Conservation (phyloP, 2,329 filamentous ascomycete genomes). For the Seiridium unicorne region DNA sequence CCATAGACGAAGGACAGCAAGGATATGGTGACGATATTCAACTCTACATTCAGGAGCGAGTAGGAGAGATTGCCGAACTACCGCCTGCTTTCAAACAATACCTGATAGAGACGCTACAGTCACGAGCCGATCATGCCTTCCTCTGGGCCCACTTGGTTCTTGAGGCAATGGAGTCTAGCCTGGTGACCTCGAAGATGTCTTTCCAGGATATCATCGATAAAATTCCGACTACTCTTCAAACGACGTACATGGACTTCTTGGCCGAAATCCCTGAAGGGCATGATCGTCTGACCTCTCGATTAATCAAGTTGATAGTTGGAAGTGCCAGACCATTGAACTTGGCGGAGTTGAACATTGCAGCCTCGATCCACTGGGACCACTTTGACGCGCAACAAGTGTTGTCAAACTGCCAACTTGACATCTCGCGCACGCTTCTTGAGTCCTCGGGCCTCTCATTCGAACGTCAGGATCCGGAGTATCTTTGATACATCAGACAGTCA, state of each 20-base stretch:
- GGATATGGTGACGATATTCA: conserved; percentile 27
- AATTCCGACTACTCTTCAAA: conserved; percentile 27
- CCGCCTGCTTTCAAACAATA: conserved; percentile 21
- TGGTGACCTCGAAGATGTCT: conserved; percentile 20
- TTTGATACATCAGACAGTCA: conserved; percentile 34
- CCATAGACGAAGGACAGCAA: conserved; percentile 18
- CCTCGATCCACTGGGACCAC: conserved; percentile 24
- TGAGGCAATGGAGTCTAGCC: conserved; percentile 26
- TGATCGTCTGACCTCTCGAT: conserved; percentile 20
- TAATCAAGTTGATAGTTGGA: conserved; percentile 31
- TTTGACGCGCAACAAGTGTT: conserved; percentile 18
- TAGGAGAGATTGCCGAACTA: conserved; percentile 28
- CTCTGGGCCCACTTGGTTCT: conserved; percentile 37
- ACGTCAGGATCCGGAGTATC: conserved; percentile 28
- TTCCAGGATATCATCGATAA: conserved; percentile 27
- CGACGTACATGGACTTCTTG: conserved; percentile 29
- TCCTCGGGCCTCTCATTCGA: conserved; percentile 30
- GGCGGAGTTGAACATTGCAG: conserved; percentile 31
- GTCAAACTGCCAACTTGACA: conserved; percentile 23
- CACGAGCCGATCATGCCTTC: conserved; percentile 33
- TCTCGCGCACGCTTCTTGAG: conserved; percentile 26
- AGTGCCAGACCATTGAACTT: conserved; percentile 30
- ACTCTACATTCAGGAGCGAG: conserved; percentile 27
- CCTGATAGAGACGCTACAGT: conserved; percentile 25
- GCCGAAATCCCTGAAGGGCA: conserved; percentile 20